Evolutionary conservation across 2,329 filamentous ascomycete species (phyloP), one percentile per base, ranked within the genome.

Genomic region (Botrytis paeoniae): DNA sequence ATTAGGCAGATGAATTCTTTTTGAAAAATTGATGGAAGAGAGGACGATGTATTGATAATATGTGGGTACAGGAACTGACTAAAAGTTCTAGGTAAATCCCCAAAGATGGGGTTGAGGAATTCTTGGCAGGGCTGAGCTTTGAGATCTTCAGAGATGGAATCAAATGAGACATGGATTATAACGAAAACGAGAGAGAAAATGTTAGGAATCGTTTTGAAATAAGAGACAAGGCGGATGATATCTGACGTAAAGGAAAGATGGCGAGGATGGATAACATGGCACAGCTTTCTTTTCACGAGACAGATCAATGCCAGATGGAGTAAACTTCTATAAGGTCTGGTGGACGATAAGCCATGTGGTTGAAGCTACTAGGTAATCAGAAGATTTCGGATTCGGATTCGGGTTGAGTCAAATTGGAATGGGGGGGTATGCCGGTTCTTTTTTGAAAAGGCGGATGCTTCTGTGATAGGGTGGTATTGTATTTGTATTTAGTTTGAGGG

Each of bases 231-330:
- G 22, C 12, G 43, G 39, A 29, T 61, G n/a, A 51, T 22, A 29
- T 39, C 64, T 68, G 41, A 68, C 48, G 64, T 68, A 68, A 68
- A 68, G 64, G 22, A 41, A 57, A 68, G 48, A 68, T 37, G 64
- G 25, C 22, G 45, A 39, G 14, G 48, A 54, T 16, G 48, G 48
- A 54, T 68, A 54, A 29, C 32, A 66, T 66, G 32, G 32, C 64
- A 39, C 32, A 54, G 22, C 37, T 45, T 41, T 9, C 18, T 20
- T 29, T 43, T 18, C 22, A 43, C 37, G 37, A 43, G 25, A 14
- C 25, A 41, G n/a, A 9, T 37, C 39, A 43, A 29, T 43, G 61
- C 35, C n/a, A 25, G 10, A 64, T 35, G 18, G 25, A 32, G 62
- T 25, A 54, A 51, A 4, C 14, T 66, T 66, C 63, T 66, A 51